phyloP scores from a whole-genome alignment of 1,284 basidiomycete species.

The Microbotryum silenes-acaulis region DNA sequence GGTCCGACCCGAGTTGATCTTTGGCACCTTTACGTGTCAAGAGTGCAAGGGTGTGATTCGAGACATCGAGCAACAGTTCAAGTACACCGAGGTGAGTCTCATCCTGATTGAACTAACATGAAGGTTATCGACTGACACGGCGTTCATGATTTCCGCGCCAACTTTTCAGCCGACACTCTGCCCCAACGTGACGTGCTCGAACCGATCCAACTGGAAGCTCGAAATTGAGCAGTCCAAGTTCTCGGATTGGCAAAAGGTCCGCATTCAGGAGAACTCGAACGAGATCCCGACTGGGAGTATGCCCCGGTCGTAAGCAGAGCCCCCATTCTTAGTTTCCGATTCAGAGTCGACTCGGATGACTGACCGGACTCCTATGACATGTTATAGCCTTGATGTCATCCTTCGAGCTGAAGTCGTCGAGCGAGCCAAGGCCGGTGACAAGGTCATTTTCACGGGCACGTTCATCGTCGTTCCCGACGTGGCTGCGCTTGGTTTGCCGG shows the following conservation, averaged over 20 bases:
- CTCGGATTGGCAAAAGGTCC: conserved; percentile 98
- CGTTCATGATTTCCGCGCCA: not conserved
- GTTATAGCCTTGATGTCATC: conserved; percentile 74
- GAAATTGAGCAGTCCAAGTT: conserved; percentile 96
- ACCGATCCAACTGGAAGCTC: conserved; percentile 82
- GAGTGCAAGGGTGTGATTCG: conserved; percentile 78
- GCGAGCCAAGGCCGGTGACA: conserved; percentile 96
- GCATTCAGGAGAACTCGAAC: conserved; percentile 97
- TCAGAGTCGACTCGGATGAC: not conserved
- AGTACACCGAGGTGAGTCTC: conserved; percentile 80
- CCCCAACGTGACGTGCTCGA: conserved; percentile 86
- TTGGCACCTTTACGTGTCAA: conserved; percentile 87
- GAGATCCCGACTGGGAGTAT: conserved; percentile 98
- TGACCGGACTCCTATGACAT: not conserved
- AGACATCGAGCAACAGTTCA: conserved; percentile 98
- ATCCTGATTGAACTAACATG: not conserved
- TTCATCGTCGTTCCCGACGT: conserved; percentile 99
- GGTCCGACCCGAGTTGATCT: conserved; percentile 89
- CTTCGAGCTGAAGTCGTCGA: conserved; percentile 92
- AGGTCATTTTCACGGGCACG: conserved; percentile 93
- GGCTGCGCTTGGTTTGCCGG: conserved; percentile 87
- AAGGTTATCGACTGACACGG: conserved; percentile 4
- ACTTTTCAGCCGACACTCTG: conserved; percentile 71
- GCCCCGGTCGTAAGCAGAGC: conserved; percentile 59
- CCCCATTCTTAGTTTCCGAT: not conserved